Percentiles rank a stretch among this genome's conserved stretches.
Evolutionary conservation across 768 basidiomycete genomes (phyloP).

Genomic region (Macrolepiota dolichaula): DNA sequence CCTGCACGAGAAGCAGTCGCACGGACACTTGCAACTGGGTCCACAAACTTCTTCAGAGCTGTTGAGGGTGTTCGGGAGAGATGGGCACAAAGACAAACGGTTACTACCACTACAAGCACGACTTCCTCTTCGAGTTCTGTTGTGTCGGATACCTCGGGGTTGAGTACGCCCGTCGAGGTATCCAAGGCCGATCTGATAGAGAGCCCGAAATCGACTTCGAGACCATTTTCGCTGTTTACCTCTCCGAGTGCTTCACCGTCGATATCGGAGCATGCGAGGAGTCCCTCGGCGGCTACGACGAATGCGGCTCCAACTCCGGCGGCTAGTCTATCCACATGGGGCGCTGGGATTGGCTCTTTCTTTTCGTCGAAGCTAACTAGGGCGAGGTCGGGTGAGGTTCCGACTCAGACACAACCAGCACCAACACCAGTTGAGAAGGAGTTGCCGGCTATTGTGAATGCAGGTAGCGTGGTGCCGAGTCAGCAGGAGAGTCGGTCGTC

Average conservation of each 20-base stretch:
- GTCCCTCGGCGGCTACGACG: conserved; percentile 18
- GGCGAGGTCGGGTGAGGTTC: neutral
- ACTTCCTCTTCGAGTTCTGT: conserved; percentile 18
- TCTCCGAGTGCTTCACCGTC: neutral
- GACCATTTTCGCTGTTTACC: conserved; percentile 19
- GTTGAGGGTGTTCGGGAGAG: conserved; percentile 84
- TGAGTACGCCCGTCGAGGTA: conserved; percentile 37
- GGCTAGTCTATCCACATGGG: conserved; percentile 23
- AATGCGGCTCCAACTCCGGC: conserved; percentile 9
- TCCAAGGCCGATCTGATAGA: conserved; percentile 28
- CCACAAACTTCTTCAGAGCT: conserved; percentile 82
- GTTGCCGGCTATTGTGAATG: neutral
- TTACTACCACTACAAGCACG: conserved; percentile 17
- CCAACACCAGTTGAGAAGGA: neutral
- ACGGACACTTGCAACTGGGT: conserved; percentile 69
- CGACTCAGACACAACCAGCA: neutral
- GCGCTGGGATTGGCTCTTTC: conserved; percentile 31
- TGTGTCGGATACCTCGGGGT: conserved; percentile 25
- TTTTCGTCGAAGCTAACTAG: conserved; percentile 21
- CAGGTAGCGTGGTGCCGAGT: neutral
- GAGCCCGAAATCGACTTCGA: conserved; percentile 2
- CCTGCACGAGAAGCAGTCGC: conserved; percentile 89
- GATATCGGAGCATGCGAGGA: neutral
- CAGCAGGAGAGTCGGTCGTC: neutral
- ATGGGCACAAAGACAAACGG: conserved; percentile 41